Evolutionary conservation across 768 basidiomycete genomes (phyloP).

Genomic region (Basidioascus undulatus): DNA sequence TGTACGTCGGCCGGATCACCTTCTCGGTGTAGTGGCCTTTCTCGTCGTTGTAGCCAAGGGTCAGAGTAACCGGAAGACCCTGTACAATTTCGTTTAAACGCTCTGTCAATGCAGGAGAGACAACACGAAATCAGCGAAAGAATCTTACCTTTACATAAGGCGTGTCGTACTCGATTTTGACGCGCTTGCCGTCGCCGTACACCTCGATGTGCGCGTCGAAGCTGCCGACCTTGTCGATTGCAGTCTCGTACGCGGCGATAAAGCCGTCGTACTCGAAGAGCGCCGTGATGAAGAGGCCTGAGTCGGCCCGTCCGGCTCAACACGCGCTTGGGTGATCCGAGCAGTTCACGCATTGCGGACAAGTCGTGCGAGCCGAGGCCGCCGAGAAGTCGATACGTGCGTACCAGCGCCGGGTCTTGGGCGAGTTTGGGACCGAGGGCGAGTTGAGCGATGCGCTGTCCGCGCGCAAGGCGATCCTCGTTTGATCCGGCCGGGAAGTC

Average conservation of each 20-base stretch:
- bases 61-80: constrained; percentile 14
- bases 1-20: constrained; percentile 13
- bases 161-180: too few relatives aligned
- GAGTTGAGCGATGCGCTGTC: constrained; percentile 1
- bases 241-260: constrained; percentile 15
- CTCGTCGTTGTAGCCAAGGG: constrained; percentile 4
- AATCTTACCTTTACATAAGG: too few relatives aligned
- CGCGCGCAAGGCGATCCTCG: constrained; percentile 2
- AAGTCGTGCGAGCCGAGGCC: constrained; percentile 15
- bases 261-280: constrained; percentile 12
- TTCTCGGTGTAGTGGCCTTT: constrained; percentile 11
- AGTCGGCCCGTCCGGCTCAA: background rate
- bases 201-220: constrained; percentile 19
- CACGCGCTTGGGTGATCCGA: constrained; percentile 12
- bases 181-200: constrained; percentile 11
- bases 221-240: constrained; percentile 10
- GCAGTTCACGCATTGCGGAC: constrained; percentile 15
- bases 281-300: constrained; percentile 4
- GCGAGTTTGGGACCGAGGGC: constrained; percentile 9
- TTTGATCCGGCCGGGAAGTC: constrained; percentile 8
- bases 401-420: constrained; percentile 3
- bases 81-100: too few relatives aligned
- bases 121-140: too few relatives aligned
- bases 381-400: constrained; percentile 12
- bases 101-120: too few relatives aligned